Evolutionary conservation across 352 stramenopile genomes (phyloP).

Genomic region (Plasmopara halstedii): DNA sequence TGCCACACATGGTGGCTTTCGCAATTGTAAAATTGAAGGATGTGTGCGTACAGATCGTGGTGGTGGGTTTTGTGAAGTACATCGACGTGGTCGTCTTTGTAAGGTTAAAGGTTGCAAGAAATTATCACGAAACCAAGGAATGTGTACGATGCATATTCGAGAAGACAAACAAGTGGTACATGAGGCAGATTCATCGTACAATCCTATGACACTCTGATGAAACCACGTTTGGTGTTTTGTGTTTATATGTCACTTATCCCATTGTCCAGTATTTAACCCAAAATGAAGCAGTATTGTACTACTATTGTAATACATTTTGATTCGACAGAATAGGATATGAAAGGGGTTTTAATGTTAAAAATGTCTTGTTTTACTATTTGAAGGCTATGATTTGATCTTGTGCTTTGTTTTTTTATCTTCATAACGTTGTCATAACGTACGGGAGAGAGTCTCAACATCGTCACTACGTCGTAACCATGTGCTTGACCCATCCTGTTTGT

Average conservation of each 20-base stretch:
- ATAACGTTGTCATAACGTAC: background rate
- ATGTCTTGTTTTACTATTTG: too few relatives aligned
- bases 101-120: constrained; percentile 86
- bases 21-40: constrained; percentile 81
- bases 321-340: too few relatives aligned
- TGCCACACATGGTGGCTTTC: constrained; percentile 75
- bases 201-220: background rate
- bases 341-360: too few relatives aligned
- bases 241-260: constrained; percentile 17
- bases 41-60: constrained; percentile 78
- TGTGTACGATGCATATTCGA: constrained; percentile 87
- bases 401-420: too few relatives aligned
- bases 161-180: constrained; percentile 62
- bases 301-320: background rate
- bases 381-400: too few relatives aligned
- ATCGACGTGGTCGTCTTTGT: constrained; percentile 70
- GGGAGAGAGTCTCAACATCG: background rate
- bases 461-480: too few relatives aligned
- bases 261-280: constrained; percentile 20
- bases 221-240: too few relatives aligned
- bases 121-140: constrained; percentile 78
- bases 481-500: too few relatives aligned
- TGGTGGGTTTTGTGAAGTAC: constrained; percentile 79
- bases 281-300: constrained; percentile 1
- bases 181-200: background rate